A percentile compares a stretch with the other conserved stretches of the same genome.
Conservation (phyloP, 257 asterid species). For the Salvia rosmarinus region DNA sequence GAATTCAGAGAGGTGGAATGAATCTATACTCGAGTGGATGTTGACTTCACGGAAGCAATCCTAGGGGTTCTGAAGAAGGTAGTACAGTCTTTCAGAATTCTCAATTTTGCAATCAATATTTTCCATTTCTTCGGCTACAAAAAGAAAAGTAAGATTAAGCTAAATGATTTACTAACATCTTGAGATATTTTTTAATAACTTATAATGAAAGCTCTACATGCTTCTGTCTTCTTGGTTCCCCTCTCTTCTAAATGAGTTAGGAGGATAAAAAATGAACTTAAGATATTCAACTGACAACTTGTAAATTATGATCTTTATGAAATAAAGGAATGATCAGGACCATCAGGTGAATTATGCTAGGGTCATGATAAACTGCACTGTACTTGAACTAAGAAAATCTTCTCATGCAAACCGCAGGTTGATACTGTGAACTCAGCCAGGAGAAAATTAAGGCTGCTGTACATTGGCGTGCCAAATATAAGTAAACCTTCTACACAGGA, state of each 20-base stretch:
- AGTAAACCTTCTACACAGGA: constrained; percentile 78
- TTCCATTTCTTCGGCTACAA: constrained; percentile 16
- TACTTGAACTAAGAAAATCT: constrained; percentile 16
- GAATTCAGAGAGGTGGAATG: constrained; percentile 83
- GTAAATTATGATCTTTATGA: constrained; percentile 17
- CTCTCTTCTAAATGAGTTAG: not conserved
- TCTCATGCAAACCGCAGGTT: constrained; percentile 57
- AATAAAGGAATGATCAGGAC: constrained; percentile 13
- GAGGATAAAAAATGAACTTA: not conserved
- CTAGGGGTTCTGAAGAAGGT: constrained; percentile 79
- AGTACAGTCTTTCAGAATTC: constrained; percentile 46
- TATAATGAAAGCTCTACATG: constrained; percentile 1
- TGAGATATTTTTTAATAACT: constrained; percentile 11
- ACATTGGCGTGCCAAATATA: constrained; percentile 87
- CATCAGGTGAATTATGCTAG: constrained; percentile 30
- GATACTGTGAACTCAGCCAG: constrained; percentile 89
- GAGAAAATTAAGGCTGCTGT: constrained; percentile 66
- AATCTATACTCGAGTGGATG: constrained; percentile 71
- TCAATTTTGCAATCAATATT: not conserved
- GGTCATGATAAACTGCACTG: constrained; percentile 10
- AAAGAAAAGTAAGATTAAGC: not conserved
- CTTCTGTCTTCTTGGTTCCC: not conserved
- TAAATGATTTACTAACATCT: constrained; percentile 15
- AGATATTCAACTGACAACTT: constrained; percentile 10
- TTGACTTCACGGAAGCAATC: constrained; percentile 90